These are phyloP conservation scores for Metarhizium humberi DNA, from an alignment of 2,329 filamentous ascomycete genomes.

Conservation along the genomic window DNA sequence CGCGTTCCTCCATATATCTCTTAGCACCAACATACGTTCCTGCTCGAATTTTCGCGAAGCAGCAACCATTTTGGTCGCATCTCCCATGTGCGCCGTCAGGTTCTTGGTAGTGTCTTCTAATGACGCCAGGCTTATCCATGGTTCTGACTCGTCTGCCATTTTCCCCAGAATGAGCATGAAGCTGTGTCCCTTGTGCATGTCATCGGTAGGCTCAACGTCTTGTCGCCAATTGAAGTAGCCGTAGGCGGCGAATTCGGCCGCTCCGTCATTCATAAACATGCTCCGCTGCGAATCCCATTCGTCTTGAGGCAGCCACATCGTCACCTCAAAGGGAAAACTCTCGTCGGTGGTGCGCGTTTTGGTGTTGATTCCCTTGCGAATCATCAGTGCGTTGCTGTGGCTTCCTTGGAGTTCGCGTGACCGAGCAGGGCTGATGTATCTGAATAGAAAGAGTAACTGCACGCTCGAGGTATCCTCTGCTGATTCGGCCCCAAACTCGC, in stretches of 20 bases:
- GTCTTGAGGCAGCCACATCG: not conserved
- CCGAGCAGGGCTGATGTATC: not conserved
- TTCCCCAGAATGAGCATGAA: constrained; percentile 4
- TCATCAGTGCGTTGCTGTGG: constrained; percentile 4
- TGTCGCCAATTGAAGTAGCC: not conserved
- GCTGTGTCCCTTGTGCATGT: not conserved
- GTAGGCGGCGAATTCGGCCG: constrained; percentile 2
- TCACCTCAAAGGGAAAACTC: constrained; percentile 5
- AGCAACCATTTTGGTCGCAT: constrained; percentile 1
- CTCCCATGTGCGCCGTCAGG: not conserved
- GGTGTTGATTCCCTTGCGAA: constrained; percentile 6
- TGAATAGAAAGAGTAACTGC: constrained; percentile 1
- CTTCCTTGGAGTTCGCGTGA: constrained; percentile 4
- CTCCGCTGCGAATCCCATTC: constrained; percentile 6
- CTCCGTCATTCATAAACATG: constrained; percentile 5
- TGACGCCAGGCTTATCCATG: constrained; percentile 1
- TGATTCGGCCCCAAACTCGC: not conserved
- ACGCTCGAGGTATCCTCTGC: not conserved
- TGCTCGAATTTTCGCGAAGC: not conserved
- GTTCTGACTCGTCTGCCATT: not conserved
- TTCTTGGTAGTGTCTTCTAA: not conserved
- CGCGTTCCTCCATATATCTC: not conserved
- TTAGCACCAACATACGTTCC: not conserved
- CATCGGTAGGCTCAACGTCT: not conserved
- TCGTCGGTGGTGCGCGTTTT: not conserved